Evolutionary conservation across 2,329 filamentous ascomycete genomes (phyloP).

Genomic region (Hypocrella siamensis): DNA sequence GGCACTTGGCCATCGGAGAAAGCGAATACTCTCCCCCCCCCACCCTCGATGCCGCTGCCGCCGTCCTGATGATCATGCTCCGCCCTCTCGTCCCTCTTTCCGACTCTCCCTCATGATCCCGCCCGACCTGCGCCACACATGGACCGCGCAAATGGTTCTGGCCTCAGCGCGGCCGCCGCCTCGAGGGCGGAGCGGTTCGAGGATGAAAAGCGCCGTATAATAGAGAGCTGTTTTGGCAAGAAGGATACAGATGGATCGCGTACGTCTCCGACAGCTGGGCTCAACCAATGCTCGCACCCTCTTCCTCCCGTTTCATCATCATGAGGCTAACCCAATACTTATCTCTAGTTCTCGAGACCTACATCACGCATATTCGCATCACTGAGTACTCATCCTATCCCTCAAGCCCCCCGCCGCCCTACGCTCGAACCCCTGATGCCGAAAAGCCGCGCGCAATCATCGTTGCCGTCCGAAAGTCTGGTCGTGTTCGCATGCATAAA

Average conservation of each 20-base stretch:
- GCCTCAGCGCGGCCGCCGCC: slow-evolving; percentile 17
- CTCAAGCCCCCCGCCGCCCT: slow-evolving; percentile 69
- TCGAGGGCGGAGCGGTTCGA: slow-evolving; percentile 71
- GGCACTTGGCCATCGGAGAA: too few relatives aligned
- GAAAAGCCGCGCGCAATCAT: slow-evolving; percentile 89
- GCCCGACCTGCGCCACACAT: slow-evolving; percentile 10
- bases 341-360: slow-evolving; percentile 64
- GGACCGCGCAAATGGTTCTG: slow-evolving; percentile 23
- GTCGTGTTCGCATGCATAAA: slow-evolving; percentile 89
- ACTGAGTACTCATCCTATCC: slow-evolving; percentile 74
- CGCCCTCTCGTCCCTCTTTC: background rate
- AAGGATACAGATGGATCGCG: slow-evolving; percentile 73
- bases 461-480: slow-evolving; percentile 81
- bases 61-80: slow-evolving; percentile 5
- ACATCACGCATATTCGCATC: slow-evolving; percentile 93
- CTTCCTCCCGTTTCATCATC: too few relatives aligned
- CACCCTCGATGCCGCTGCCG: background rate
- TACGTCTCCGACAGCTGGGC: slow-evolving; percentile 29
- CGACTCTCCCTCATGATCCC: slow-evolving; percentile 7
- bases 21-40: too few relatives aligned
- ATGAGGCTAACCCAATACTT: too few relatives aligned
- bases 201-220: slow-evolving; percentile 88
- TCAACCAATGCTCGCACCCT: too few relatives aligned
- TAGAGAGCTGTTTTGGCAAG: slow-evolving; percentile 88
- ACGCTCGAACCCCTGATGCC: slow-evolving; percentile 49